Evolutionary conservation across 495 filamentous ascomycete species (phyloP), one percentile per base, ranked within the genome.

Genomic region (Neurospora sp.): DNA sequence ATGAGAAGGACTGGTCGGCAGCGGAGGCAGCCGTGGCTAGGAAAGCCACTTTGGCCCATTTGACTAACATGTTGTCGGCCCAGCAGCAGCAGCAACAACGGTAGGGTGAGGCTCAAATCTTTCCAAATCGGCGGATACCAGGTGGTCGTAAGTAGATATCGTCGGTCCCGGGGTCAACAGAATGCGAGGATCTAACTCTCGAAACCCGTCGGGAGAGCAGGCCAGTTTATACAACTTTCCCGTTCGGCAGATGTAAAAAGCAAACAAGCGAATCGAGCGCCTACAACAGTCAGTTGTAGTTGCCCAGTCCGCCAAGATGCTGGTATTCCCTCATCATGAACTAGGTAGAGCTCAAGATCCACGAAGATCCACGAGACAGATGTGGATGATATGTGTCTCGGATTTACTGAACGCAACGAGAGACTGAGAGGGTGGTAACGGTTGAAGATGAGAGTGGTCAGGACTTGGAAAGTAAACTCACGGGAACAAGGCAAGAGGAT

Each of bases 21-120:
- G 75, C 73, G 42, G n/a, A 48, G 9, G 71, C 70, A n/a, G 71
- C 44, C 59, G 70, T 72, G 44, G 73, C 73, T 61, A 71, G n/a
- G 10, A 38, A 39, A 18, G 53, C 71, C 68, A 71, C 71, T 59
- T 65, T 69, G 39, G 48, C 71, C 75, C 75, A 77, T 12, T 5
- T 5, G 22, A 70, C 8, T 10, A 70, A 68, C 74, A 65, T 61
- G 22, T 37, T 18, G 53, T 18, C 27, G 27, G 3, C 53, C 27
- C 12, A 61, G 22, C 4, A 48, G n/a, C 46, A 48, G 9, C 12
- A 46, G 18, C n/a, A 46, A 10, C 35, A 18, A 16, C 14, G 27
- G 14, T 61, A 31, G 1, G 18, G 14, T 31, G 53, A 35, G 53
- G 53, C 14, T 65, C 53, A 65, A 35, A 9, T 35, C 1, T 18